Percentiles rank a stretch among this genome's conserved stretches.
These are phyloP conservation scores for Mercurialis annua DNA, from an alignment of 345 rosid species.

Conservation along the genomic window DNA sequence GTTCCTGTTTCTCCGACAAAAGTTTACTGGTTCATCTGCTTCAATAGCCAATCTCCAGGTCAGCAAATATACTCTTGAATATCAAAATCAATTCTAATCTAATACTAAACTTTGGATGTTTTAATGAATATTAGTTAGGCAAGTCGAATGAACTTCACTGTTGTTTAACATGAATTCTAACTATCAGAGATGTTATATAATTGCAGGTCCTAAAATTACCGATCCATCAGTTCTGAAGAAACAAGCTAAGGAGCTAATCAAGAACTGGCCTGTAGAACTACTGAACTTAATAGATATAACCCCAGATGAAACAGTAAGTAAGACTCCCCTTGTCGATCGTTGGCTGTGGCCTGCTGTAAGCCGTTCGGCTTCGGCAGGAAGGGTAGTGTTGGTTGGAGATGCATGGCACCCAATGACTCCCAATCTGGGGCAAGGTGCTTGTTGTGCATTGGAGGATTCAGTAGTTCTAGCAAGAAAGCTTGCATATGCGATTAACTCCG, in stretches of 20 bases:
- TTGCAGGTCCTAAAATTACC: constrained; percentile 66
- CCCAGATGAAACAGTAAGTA: constrained; percentile 68
- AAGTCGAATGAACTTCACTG: not conserved
- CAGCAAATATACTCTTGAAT: constrained; percentile 2
- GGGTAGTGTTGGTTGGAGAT: constrained; percentile 70
- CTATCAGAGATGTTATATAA: not conserved
- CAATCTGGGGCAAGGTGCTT: constrained; percentile 88
- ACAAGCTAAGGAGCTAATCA: constrained; percentile 59
- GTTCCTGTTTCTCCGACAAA: constrained; percentile 75
- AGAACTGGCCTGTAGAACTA: constrained; percentile 64
- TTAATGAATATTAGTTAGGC: not conserved
- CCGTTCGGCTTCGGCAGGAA: constrained; percentile 63
- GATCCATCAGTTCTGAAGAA: constrained; percentile 61
- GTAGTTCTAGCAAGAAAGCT: constrained; percentile 68
- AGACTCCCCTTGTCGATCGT: constrained; percentile 76
- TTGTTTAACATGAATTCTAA: not conserved
- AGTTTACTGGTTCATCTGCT: constrained; percentile 93
- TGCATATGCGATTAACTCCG: constrained; percentile 44
- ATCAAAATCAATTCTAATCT: not conserved
- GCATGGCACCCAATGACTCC: constrained; percentile 99
- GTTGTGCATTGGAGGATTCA: constrained; percentile 85
- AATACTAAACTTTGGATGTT: not conserved
- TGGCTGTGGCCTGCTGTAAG: constrained; percentile 77
- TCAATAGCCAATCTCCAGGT: constrained; percentile 83
- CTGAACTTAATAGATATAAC: constrained; percentile 51